These are phyloP conservation scores for Populus hybrid DNA, from an alignment of 441 rosid species.

Conservation along the genomic window DNA sequence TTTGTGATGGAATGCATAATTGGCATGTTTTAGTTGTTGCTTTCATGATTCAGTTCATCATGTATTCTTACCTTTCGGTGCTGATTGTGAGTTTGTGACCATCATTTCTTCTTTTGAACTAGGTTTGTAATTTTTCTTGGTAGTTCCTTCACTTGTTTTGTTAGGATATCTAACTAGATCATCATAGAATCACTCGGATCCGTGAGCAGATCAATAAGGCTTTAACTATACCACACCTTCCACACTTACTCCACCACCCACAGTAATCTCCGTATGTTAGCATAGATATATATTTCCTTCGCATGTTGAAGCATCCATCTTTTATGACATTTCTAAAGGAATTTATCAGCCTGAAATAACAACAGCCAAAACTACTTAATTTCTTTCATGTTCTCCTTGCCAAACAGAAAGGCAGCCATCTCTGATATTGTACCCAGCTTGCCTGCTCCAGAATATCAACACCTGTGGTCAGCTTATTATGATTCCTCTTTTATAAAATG, in stretches of 20 bases:
- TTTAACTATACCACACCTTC: neutral
- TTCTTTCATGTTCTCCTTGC: neutral
- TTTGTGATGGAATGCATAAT: neutral
- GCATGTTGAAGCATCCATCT: neutral
- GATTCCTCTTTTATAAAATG: neutral
- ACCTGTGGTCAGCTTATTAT: neutral
- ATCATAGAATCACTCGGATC: neutral
- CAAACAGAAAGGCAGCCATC: neutral
- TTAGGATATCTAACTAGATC: neutral
- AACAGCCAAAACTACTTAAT: neutral
- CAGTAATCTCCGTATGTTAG: no score
- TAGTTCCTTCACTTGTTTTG: neutral
- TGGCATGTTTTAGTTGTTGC: neutral
- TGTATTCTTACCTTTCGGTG: neutral
- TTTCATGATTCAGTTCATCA: neutral
- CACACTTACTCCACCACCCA: no score
- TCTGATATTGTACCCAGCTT: neutral
- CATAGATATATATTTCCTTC: no score
- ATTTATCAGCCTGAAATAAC: neutral
- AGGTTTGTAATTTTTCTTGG: neutral
- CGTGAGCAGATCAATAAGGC: neutral
- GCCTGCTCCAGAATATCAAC: neutral
- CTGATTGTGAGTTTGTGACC: neutral
- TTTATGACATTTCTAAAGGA: neutral
- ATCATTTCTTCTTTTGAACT: neutral